Evolutionary conservation across 331 rosid species (phyloP), one percentile per base, ranked within the genome.

Genomic region (Cucumis variabilis): DNA sequence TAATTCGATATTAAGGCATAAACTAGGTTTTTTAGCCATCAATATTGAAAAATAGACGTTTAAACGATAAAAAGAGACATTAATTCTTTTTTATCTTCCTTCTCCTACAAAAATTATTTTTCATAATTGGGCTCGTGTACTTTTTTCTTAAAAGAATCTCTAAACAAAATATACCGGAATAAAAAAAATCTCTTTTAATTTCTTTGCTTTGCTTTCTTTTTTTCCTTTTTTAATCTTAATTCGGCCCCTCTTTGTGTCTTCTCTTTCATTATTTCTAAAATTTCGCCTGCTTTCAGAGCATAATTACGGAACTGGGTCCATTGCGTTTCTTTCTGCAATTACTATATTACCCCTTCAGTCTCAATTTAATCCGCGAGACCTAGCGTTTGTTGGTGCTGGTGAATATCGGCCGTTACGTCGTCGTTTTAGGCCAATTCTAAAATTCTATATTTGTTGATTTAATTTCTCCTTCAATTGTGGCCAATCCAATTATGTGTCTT

Each of bases 221-320:
- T 15, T n/a, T 1, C 3, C 3, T 14, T 51, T 78, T 77, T 8
- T 0, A 15, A 55, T 7, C 83, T 77, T 44, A 44, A 41, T 44
- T 79, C 48, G 48, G 48, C 68, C 84, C 48, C 69, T 80, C 84
- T 80, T 80, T 79, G 68, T 80, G 50, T 30, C 19, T 46, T 53
- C 85, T 19, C 70, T 55, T 33, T 80, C 16, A 58, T 63, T 63
- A 60, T 60, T 63, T 82, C 58, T 83, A 83, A 83, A 63, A 58
- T 23, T 62, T 37, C 51, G 33, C 62, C 33, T 37, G 86, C 73
- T 37, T 30, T 82, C 73, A 13, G 72, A 82, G 19, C 58, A 83
- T 65, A 63, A 83, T 83, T 63, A 65, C 58, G 62, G 74, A 33
- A 41, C 60, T 83, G 60, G 58, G 62, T 74, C 86, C 73, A 82